Evolutionary conservation across 257 asterid species (phyloP).

Genomic region (Solanum chiquidenum): DNA sequence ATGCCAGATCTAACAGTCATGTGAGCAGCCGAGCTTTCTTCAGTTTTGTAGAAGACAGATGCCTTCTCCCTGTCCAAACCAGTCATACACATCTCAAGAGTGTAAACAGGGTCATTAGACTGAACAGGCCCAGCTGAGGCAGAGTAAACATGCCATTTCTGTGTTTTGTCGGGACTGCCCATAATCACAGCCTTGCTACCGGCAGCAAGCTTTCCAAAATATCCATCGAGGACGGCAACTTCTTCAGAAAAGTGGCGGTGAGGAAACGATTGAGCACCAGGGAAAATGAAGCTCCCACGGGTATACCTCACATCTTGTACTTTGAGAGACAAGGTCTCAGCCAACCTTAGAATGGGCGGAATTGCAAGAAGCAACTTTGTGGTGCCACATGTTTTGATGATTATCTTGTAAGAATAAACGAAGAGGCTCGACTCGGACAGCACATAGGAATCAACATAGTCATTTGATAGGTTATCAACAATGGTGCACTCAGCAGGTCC

Average conservation of each 20-base stretch:
- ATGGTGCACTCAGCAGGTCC: slow-evolving; percentile 84
- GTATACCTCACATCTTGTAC: slow-evolving; percentile 53
- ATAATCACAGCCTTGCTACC: slow-evolving; percentile 55
- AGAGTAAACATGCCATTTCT: slow-evolving; percentile 72
- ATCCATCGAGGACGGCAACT: slow-evolving; percentile 53
- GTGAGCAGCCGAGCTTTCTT: slow-evolving; percentile 35
- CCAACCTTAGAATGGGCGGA: slow-evolving; percentile 64
- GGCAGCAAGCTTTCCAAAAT: slow-evolving; percentile 53
- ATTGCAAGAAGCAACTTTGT: slow-evolving; percentile 62
- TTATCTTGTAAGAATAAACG: slow-evolving; percentile 54
- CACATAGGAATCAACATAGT: slow-evolving; percentile 58
- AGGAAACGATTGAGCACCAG: slow-evolving; percentile 71
- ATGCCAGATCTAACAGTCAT: slow-evolving; percentile 62
- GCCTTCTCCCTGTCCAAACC: slow-evolving; percentile 64
- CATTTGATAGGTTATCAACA: slow-evolving; percentile 57
- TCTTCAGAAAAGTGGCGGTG: slow-evolving; percentile 77
- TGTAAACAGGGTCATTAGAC: slow-evolving; percentile 36
- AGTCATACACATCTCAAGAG: slow-evolving; percentile 84
- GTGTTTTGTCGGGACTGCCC: slow-evolving; percentile 34
- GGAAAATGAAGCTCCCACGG: slow-evolving; percentile 80
- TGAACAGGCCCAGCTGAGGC: slow-evolving; percentile 37
- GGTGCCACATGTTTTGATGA: slow-evolving; percentile 81
- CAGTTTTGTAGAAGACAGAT: slow-evolving; percentile 50
- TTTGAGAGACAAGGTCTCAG: slow-evolving; percentile 33
- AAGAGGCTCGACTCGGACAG: slow-evolving; percentile 89